These are phyloP conservation scores for Pythium oligandrum DNA, from an alignment of 352 stramenopile species.

Conservation along the genomic window DNA sequence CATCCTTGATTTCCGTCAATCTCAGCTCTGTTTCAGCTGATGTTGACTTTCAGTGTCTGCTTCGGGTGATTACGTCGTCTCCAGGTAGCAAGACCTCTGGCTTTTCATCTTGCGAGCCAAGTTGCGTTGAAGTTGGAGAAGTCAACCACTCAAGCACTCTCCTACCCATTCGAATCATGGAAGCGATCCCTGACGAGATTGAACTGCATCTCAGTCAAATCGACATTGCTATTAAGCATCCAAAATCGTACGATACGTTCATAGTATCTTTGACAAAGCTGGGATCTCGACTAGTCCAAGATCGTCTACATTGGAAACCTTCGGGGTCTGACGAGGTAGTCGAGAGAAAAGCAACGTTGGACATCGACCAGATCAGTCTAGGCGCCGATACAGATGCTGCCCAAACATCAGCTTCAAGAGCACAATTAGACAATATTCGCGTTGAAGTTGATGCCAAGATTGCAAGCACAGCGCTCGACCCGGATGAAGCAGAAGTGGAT, in stretches of 20 bases:
- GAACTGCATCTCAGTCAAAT: not conserved
- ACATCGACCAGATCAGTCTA: constrained; percentile 1
- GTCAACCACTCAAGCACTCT: constrained; percentile 2
- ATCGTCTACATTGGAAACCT: not conserved
- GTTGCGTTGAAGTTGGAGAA: not conserved
- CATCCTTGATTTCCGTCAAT: constrained; percentile 3
- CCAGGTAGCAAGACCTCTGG: not conserved
- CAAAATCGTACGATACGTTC: not conserved
- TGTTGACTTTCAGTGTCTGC: constrained; percentile 1
- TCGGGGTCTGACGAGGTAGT: not conserved
- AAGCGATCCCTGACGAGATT: constrained; percentile 10
- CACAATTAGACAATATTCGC: not conserved
- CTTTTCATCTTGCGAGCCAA: constrained; percentile 1
- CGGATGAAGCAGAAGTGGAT: not conserved
- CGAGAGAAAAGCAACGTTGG: constrained; percentile 3
- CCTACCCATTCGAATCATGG: constrained; percentile 7
- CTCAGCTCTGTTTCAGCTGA: not conserved
- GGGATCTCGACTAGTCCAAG: not conserved
- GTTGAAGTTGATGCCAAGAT: constrained; percentile 1
- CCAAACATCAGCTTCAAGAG: not conserved
- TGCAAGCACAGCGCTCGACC: not conserved
- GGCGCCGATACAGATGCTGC: not conserved
- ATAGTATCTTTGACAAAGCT: not conserved
- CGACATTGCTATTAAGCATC: constrained; percentile 2
- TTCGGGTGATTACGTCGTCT: not conserved